Evolutionary conservation across 768 basidiomycete genomes (phyloP), one percentile per base, ranked within the genome.

Genomic region (Artomyces pyxidatus): DNA sequence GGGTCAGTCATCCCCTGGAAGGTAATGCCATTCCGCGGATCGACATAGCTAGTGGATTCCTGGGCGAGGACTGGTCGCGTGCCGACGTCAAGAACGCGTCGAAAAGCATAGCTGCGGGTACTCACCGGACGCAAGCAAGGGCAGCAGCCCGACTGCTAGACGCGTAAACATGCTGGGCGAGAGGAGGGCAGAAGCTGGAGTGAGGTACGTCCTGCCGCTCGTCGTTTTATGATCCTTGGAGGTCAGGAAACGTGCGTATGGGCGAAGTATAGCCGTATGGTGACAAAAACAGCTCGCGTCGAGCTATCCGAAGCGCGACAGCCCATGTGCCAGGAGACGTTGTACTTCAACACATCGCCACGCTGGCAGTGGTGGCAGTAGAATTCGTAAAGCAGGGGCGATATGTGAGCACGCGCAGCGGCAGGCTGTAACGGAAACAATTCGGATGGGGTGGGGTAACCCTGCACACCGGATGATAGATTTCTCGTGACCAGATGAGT

Each of bases 1-100:
- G 65, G 57, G 48, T 70, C 68, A 8, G 61, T 64, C 47, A 63
- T 54, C 47, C 63, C 67, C 45, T 63, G 64, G 63, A 80, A 80
- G 26, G 71, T 66, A 53, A 79, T 79, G 45, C 79, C 78, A 57
- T 75, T 80, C 56, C 71, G 75, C 8, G 74, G 64, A 53, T 80
- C 79, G 30, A 66, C 65, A 55, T 74, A 80, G 32, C 59, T 42
- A 17, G 67, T 58, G 19, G 70, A 74, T 7, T 56, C 55, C 61
- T 79, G 77, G 6, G 74, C 65, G 44, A 74, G 60, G 30, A 61
- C 74, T 77, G 51, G 21, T 48, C 12, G 23, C 14, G 23, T 8
- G 17, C 10, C 6, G 17, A 29, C 8, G 30, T 27, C 16, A 17
- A 26, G 14, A 28, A 12, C 3, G n/a, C 37, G 28, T 38, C 7